Evolutionary conservation across 2,329 filamentous ascomycete species (phyloP).

Genomic region (Fusarium lyarnte): DNA sequence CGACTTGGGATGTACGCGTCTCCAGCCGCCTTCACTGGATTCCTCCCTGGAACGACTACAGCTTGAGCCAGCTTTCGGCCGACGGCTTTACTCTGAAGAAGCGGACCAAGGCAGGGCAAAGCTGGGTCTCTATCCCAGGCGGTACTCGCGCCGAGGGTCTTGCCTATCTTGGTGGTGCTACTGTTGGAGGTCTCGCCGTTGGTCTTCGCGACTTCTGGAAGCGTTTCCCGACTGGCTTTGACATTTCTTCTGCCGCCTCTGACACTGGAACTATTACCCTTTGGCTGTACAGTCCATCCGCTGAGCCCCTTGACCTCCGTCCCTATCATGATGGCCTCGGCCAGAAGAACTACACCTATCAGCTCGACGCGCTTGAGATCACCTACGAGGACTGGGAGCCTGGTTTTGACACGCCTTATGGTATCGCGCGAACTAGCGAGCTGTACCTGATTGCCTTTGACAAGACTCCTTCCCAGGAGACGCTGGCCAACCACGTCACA

Average conservation of each 20-base stretch:
- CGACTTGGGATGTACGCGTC: conserved; percentile 59
- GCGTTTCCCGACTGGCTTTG: conserved; percentile 66
- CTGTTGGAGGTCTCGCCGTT: conserved; percentile 65
- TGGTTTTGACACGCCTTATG: conserved; percentile 64
- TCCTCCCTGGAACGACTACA: conserved; percentile 67
- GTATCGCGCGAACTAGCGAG: conserved; percentile 67
- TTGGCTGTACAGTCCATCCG: conserved; percentile 69
- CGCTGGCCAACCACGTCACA: conserved; percentile 54
- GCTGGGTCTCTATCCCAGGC: conserved; percentile 67
- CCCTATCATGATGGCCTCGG: conserved; percentile 68
- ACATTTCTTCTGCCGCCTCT: conserved; percentile 60
- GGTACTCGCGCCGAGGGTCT: conserved; percentile 65
- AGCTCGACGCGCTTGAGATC: conserved; percentile 68
- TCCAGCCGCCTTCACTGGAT: conserved; percentile 63
- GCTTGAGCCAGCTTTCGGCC: conserved; percentile 64
- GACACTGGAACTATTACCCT: conserved; percentile 64
- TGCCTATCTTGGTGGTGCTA: conserved; percentile 67
- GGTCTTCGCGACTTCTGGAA: conserved; percentile 72
- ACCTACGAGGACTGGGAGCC: conserved; percentile 72
- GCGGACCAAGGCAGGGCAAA: conserved; percentile 64
- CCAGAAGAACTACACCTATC: conserved; percentile 63
- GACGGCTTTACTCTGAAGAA: conserved; percentile 71
- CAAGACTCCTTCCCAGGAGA: conserved; percentile 60
- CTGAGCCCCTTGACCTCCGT: conserved; percentile 64
- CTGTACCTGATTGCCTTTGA: conserved; percentile 63